Base-by-base conservation (phyloP, 176 grass and related monocot species). In the Cenchrus americanus region DNA sequence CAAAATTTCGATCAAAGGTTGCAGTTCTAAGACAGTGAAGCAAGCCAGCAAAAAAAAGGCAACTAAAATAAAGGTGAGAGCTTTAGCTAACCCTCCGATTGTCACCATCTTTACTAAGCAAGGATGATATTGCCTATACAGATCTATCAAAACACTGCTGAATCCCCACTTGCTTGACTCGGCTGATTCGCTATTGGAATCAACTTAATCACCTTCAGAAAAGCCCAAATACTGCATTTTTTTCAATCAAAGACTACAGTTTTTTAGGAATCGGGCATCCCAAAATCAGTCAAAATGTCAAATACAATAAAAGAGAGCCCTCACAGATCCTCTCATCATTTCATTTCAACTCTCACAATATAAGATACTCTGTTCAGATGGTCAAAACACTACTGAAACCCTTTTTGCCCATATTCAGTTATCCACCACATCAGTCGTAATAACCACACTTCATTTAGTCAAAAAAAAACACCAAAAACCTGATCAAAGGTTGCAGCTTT, bases 401-500 rank as follows among this genome's bases (percentile, higher is more conserved):
- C 7, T 57, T 34, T 34, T 55, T 26, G 1, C 12, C 19, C 3
- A 74, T 12, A 37, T 21, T 55, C 27, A 30, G 27, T 30, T 30
- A 30, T 30, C 27, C 17, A 47, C 13, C 21, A 27, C 10, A 51
- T 17, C 19, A 57, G 15, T 19, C 17, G 30, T 32, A 40, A 75
- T 13, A 57, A 27, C 7, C 27, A 24, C 26, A 7, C 19, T 52
- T 19, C 7, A 11, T 74, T 12, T 10, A 14, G 49, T 70, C 1
- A 75, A 30, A 30, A 30, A 30, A 75, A n/a, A 75, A 40, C 9
- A 32, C 51, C 30, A 57, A 53, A 55, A 37, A 40, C 26, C 3
- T 70, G 50, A 55, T 11, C 26, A 75, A 75, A 75, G 51, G 17
- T 53, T 37, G 48, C 51, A 53, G 27, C 17, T 75, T 75, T 75